Base-by-base conservation (phyloP, 345 rosid species). In the Barbarea vulgaris region DNA sequence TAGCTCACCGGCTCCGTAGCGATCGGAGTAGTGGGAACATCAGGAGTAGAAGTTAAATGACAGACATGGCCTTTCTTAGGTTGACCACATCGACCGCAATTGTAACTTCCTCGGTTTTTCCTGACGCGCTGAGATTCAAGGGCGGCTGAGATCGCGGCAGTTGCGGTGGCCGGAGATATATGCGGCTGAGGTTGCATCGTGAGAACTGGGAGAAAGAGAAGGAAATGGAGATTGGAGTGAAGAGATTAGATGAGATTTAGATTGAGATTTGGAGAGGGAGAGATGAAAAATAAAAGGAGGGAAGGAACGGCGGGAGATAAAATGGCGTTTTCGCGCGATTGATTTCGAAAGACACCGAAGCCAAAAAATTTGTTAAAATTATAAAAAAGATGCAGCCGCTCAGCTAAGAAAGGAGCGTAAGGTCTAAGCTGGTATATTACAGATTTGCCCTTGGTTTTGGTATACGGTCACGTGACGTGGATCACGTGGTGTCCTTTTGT, bases 21-120 rank as follows among this genome's bases (percentile, higher is more conserved):
- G 4, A 58, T 53, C 24, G 86, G 72, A 9, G 83, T 47, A 6
- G 81, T 15, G 10, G 85, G 71, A 27, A 70, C 46, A 30, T 53
- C 56, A 27, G 73, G 8, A 36, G 57, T 14, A 36, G 83, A 13
- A 37, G 84, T 6, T 4, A 76, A 15, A 59, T 78, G 79, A 72
- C 99, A 96, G 59, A 68, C 59, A 70, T 96, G 99, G 73, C 99
- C 98, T 52, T 88, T 96, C 80, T 96, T 96, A 52, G 98, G 99
- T 31, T 83, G 96, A 15, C 99, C 99, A 27, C 99, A 96, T n/a
- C 97, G 84, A 69, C 98, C 88, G 57, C 99, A 96, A 85, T 85
- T 96, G 81, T 96, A 96, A 68, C 87, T 93, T 33, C 99, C 98
- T 1, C 99, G 91, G 17, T 83, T 84, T 54, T 88, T 95, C 47